These are phyloP conservation scores for Corynespora cassiicola DNA, from an alignment of 2,329 filamentous ascomycete species.

Conservation along the genomic window DNA sequence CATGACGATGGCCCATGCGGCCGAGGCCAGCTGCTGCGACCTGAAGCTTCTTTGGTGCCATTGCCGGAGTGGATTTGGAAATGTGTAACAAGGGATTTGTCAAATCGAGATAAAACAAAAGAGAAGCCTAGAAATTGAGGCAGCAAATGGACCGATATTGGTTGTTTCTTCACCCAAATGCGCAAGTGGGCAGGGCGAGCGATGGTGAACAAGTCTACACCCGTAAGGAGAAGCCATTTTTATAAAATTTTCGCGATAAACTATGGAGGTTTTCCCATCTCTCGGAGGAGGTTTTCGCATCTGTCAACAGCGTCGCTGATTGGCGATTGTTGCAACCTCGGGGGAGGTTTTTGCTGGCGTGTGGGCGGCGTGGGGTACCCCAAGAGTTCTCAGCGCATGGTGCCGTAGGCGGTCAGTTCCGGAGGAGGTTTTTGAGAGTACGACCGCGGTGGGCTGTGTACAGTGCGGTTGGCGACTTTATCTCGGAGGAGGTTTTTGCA, in stretches of 20 bases:
- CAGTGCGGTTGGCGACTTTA: not conserved
- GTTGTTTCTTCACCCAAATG: conserved; percentile 7
- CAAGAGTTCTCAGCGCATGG: too few relatives aligned
- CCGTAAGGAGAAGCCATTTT: conserved; percentile 2
- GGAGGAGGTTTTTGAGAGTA: conserved; percentile 13
- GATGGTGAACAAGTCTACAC: conserved; percentile 2
- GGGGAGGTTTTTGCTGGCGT: too few relatives aligned
- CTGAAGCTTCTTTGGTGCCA: conserved; percentile 35
- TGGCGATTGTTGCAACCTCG: too few relatives aligned
- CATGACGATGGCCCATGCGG: conserved; percentile 62
- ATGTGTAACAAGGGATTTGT: too few relatives aligned
- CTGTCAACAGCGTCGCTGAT: too few relatives aligned
- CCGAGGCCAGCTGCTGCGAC: conserved; percentile 59
- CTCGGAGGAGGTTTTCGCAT: conserved; percentile 16
- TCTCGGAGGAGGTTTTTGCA: conserved; percentile 13
- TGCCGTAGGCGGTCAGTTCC: too few relatives aligned
- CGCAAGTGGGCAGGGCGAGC: not conserved
- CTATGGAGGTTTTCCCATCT: conserved; percentile 8
- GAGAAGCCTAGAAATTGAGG: conserved; percentile 2
- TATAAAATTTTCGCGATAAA: conserved; percentile 3
- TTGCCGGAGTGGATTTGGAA: too few relatives aligned
- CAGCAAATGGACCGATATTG: conserved; percentile 12
- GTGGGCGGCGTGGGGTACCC: too few relatives aligned
- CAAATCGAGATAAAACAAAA: not conserved
- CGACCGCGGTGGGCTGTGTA: conserved; percentile 1